Conservation (phyloP, 192 early-diverging fungal species). For the Coemansia sp. region DNA sequence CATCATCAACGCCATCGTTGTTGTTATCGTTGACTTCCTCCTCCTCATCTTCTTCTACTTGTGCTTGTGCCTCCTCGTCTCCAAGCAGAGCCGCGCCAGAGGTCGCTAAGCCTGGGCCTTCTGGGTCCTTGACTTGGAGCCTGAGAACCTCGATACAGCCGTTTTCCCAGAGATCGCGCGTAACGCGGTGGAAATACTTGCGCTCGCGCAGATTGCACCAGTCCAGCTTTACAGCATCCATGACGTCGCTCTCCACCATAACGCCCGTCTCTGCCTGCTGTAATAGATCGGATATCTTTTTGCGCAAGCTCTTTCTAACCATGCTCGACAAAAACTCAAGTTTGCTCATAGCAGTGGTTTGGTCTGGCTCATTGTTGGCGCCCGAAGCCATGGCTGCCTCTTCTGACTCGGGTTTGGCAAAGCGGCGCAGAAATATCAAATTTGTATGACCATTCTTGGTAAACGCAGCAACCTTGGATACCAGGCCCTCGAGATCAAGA, state of each 20-base stretch:
- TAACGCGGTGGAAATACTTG: slow-evolving; percentile 34
- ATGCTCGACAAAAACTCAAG: slow-evolving; percentile 3
- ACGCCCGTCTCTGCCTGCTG: slow-evolving; percentile 10
- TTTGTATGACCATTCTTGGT: slow-evolving; percentile 36
- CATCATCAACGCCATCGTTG: not conserved
- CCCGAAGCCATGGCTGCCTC: not conserved
- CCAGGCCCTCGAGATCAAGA: slow-evolving; percentile 31
- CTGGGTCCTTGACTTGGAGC: slow-evolving; percentile 19
- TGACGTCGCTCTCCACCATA: slow-evolving; percentile 41
- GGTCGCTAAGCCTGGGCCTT: not conserved
- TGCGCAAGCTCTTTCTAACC: slow-evolving; percentile 17
- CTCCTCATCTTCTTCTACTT: not conserved
- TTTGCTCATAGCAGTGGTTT: not conserved
- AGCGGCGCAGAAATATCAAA: slow-evolving; percentile 35
- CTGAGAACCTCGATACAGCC: slow-evolving; percentile 29
- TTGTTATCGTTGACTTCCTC: too few relatives aligned
- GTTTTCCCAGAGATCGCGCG: slow-evolving; percentile 9
- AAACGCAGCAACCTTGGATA: slow-evolving; percentile 25
- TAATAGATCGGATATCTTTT: slow-evolving; percentile 19
- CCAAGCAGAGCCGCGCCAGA: not conserved
- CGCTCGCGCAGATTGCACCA: slow-evolving; percentile 14
- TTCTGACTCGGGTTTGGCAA: not conserved
- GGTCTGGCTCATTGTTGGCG: not conserved
- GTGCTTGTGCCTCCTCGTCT: not conserved
- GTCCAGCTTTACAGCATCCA: slow-evolving; percentile 31